These are phyloP conservation scores for Fomitopsis schrenkii DNA, from an alignment of 1,284 basidiomycete genomes.

Conservation along the genomic window DNA sequence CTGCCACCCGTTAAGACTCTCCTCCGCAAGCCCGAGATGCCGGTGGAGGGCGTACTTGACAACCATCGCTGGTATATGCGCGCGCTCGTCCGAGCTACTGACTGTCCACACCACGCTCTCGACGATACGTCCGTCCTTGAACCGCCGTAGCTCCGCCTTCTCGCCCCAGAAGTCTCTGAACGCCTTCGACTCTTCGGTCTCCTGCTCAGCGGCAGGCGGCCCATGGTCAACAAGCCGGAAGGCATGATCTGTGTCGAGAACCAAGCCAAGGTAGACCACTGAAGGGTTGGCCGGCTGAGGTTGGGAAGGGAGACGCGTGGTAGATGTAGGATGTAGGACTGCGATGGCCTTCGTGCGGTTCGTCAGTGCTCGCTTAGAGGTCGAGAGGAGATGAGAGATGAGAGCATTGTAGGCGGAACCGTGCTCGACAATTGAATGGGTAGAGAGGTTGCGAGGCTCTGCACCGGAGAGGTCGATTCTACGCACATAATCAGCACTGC, in stretches of 20 bases:
- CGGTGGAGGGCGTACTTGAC: constrained; percentile 69
- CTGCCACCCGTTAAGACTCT: constrained; percentile 56
- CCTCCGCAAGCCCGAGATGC: constrained; percentile 66
- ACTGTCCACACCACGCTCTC: constrained; percentile 96
- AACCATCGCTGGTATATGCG: constrained; percentile 75
- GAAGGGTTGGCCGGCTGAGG: constrained; percentile 43
- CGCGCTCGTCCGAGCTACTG: constrained; percentile 69
- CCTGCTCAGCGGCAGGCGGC: constrained; percentile 66
- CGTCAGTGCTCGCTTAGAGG: constrained; percentile 67
- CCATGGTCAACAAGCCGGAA: constrained; percentile 88
- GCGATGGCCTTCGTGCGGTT: constrained; percentile 61
- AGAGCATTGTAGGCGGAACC: constrained; percentile 58
- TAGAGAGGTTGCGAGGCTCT: constrained; percentile 39
- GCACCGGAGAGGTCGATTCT: constrained; percentile 63
- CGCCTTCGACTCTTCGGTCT: constrained; percentile 44
- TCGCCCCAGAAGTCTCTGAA: constrained; percentile 92
- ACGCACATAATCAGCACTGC: constrained; percentile 3
- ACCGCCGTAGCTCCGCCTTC: constrained; percentile 91
- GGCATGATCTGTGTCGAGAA: constrained; percentile 69
- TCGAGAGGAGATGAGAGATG: constrained; percentile 47
- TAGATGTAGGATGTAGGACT: constrained; percentile 48
- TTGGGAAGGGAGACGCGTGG: constrained; percentile 46
- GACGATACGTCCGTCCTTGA: constrained; percentile 92
- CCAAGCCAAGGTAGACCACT: constrained; percentile 66
- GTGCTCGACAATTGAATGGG: constrained; percentile 50